Base-by-base conservation (phyloP, 2,329 filamentous ascomycete species). In the Lithohypha guttulata region DNA sequence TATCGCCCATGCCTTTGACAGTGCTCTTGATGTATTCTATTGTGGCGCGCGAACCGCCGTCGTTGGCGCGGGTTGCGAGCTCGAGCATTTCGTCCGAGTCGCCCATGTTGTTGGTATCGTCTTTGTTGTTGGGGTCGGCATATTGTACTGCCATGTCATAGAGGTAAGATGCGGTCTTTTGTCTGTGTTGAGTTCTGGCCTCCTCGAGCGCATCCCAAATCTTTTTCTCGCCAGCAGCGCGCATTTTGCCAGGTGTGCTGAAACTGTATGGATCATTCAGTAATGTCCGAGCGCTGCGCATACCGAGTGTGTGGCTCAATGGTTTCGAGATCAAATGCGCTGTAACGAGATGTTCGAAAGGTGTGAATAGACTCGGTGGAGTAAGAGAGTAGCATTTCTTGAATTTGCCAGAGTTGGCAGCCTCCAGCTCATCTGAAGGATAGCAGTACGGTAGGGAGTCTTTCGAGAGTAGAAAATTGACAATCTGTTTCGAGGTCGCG, bases 261-360 rank as follows among this genome's bases (percentile, higher is more conserved):
- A 68, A 53, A 13, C 52, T 51, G 50, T 66, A 65, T 0, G 65
- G 65, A 9, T 54, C 47, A 43, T 66, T 68, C 28, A 68, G 54
- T 10, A 68, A 49, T 1, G 64, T 67, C 17, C 63, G 56, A 34
- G 66, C 63, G 2, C 59, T 57, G 9, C 65, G 54, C 28, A 66
- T 52, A 9, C 65, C 64, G 0, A 69, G 55, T 18, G 52, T 54
- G 44, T 68, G 64, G 8, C 59, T 59, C 31, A 68, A 64, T 1
- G 65, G 63, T 6, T 64, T 58, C 7, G 59, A 64, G 4, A 69
- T 54, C 11, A 68, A 53, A 21, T 65, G 54, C 6, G 65, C 63
- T 40, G 57, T 59, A 19, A 67, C 48, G 2, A 69, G 57, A 43
- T 68, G 62, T 49, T 68, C 60, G 46, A 65, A 66, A 0, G 64